These are phyloP conservation scores for Arachnomyces sp. DNA, from an alignment of 2,329 filamentous ascomycete genomes.

Conservation along the genomic window DNA sequence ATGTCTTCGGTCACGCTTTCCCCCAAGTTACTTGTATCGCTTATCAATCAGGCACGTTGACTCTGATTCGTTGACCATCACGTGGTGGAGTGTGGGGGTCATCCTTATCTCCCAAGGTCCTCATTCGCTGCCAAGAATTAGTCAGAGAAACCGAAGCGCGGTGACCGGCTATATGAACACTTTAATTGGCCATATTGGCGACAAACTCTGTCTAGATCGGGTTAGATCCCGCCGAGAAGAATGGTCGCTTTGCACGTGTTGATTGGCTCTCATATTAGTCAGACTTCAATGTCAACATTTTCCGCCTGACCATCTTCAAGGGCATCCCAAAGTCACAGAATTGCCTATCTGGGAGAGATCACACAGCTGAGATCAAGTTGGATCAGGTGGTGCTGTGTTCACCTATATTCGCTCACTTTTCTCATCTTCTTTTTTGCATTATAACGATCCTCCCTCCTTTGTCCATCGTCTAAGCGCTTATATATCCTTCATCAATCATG, in stretches of 20 bases:
- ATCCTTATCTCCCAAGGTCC: conserved; percentile 13
- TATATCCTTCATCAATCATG: conserved; percentile 42
- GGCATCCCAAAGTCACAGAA: neutral
- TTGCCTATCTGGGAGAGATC: conserved; percentile 3
- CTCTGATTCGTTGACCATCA: too few species aligned
- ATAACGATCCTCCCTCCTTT: neutral
- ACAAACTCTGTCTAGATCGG: too few species aligned
- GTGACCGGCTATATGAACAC: too few species aligned
- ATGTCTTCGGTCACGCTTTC: conserved; percentile 7
- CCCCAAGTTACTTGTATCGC: neutral
- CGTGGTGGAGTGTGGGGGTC: too few species aligned
- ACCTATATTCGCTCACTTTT: neutral
- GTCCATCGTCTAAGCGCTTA: neutral
- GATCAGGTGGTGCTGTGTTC: neutral
- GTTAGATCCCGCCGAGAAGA: too few species aligned
- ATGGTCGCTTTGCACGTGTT: conserved; percentile 6
- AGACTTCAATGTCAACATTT: conserved; percentile 9
- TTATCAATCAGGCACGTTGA: too few species aligned
- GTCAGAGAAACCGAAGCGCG: too few species aligned
- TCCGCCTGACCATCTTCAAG: neutral
- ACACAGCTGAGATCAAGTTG: neutral
- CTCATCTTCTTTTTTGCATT: neutral
- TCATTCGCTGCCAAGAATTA: too few species aligned
- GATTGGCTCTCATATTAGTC: conserved; percentile 17
- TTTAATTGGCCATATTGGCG: too few species aligned